phyloP scores from a whole-genome alignment of 768 basidiomycete species.

The Boletellus emodensis region DNA sequence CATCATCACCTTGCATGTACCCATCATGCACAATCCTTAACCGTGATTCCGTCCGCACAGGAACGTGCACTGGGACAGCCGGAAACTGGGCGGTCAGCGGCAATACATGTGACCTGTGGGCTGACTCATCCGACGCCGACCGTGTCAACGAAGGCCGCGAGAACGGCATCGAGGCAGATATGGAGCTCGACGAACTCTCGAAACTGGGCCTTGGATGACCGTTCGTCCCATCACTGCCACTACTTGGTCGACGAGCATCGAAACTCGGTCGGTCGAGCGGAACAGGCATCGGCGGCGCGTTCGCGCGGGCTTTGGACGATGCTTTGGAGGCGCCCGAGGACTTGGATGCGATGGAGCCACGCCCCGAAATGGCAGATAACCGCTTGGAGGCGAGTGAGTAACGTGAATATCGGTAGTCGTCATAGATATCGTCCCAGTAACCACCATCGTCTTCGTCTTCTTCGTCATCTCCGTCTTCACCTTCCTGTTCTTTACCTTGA shows the following conservation, averaged over 20 bases:
- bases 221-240: slow-evolving; percentile 19
- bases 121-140: slow-evolving; percentile 23
- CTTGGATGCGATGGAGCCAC: slow-evolving; percentile 18
- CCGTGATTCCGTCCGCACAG: slow-evolving; percentile 30
- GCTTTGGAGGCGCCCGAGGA: slow-evolving; percentile 22
- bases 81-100: slow-evolving; percentile 31
- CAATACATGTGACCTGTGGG: slow-evolving; percentile 11
- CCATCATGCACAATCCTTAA: slow-evolving; percentile 29
- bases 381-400: slow-evolving; percentile 45
- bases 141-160: slow-evolving; percentile 20
- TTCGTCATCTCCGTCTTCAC: slow-evolving; percentile 9
- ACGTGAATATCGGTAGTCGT: slow-evolving; percentile 72
- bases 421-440: slow-evolving; percentile 79
- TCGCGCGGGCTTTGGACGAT: slow-evolving; percentile 21
- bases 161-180: slow-evolving; percentile 13
- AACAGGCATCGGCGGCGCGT: slow-evolving; percentile 26
- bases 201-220: slow-evolving; percentile 21
- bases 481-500: slow-evolving; percentile 8
- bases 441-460: slow-evolving; percentile 30
- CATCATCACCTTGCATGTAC: slow-evolving; percentile 14
- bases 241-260: slow-evolving; percentile 16
- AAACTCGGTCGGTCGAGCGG: slow-evolving; percentile 21
- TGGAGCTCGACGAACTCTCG: slow-evolving; percentile 23
- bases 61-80: slow-evolving; percentile 29
- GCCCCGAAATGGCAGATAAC: slow-evolving; percentile 22